These are phyloP conservation scores for Cyberlindnera maclurae DNA, from an alignment of 805 yeast genomes.

Conservation along the genomic window DNA sequence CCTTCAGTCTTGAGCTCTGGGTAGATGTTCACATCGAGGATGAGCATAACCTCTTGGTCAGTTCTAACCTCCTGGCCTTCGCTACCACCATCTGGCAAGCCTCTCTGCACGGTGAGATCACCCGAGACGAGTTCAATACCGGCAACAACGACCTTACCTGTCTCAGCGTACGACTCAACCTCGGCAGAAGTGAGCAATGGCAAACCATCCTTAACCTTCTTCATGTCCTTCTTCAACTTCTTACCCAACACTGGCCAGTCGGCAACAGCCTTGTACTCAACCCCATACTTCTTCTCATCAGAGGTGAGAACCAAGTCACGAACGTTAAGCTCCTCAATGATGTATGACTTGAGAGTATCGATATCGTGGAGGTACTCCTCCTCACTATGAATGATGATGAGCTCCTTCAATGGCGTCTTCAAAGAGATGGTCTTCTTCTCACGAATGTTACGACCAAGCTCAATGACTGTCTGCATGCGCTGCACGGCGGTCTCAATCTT, in stretches of 20 bases:
- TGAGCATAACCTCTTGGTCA: constrained; percentile 81
- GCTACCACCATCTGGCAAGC: constrained; percentile 61
- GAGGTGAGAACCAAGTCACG: constrained; percentile 81
- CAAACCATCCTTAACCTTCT: constrained; percentile 88
- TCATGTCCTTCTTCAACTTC: constrained; percentile 90
- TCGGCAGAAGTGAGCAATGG: constrained; percentile 76
- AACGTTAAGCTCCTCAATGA: constrained; percentile 86
- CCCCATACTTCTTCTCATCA: constrained; percentile 88
- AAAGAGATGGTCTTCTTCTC: constrained; percentile 91
- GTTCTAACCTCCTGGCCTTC: constrained; percentile 83
- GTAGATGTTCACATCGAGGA: constrained; percentile 81
- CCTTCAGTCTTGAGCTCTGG: constrained; percentile 91
- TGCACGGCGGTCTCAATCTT: constrained; percentile 81
- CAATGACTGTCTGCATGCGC: constrained; percentile 96
- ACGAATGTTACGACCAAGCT: constrained; percentile 91
- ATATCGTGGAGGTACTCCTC: constrained; percentile 67
- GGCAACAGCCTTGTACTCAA: constrained; percentile 88
- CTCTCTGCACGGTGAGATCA: constrained; percentile 86
- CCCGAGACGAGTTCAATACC: constrained; percentile 84
- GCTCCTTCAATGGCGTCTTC: constrained; percentile 87
- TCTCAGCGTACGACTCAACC: constrained; percentile 64
- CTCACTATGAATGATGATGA: constrained; percentile 82
- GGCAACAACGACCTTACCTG: constrained; percentile 77
- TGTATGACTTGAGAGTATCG: constrained; percentile 67
- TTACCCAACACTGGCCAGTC: constrained; percentile 99